Evolutionary conservation across 2,329 filamentous ascomycete genomes (phyloP).

Genomic region (Phymatotrichopsis omnivora): DNA sequence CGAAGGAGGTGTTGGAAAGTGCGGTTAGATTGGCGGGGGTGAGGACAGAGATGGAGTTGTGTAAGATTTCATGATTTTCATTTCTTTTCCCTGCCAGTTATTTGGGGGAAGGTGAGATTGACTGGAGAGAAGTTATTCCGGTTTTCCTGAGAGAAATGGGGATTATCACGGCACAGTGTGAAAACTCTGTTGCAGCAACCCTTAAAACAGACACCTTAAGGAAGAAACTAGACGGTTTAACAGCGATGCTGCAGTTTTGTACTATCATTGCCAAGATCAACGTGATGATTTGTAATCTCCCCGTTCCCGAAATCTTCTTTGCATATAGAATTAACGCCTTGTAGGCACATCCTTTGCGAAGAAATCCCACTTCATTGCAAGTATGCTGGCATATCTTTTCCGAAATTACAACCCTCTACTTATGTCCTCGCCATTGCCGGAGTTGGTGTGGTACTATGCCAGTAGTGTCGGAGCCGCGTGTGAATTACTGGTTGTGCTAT

Average conservation of each 20-base stretch:
- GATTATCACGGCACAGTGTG: slow-evolving; percentile 7
- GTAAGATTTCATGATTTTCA: slow-evolving; percentile 3
- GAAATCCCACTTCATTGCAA: slow-evolving; percentile 17
- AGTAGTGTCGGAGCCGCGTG: slow-evolving; percentile 18
- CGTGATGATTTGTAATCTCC: slow-evolving; percentile 5
- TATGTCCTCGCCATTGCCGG: slow-evolving; percentile 12
- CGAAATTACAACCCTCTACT: slow-evolving; percentile 11
- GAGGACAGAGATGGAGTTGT: slow-evolving; percentile 4
- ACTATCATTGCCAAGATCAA: slow-evolving; percentile 7
- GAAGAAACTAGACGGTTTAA: slow-evolving; percentile 12
- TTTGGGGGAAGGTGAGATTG: not conserved
- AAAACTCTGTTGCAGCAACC: slow-evolving; percentile 1
- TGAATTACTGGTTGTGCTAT: slow-evolving; percentile 18
- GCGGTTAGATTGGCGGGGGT: slow-evolving; percentile 4
- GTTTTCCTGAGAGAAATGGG: slow-evolving; percentile 23
- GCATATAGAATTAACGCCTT: not conserved
- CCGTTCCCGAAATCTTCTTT: not conserved
- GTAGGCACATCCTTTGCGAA: slow-evolving; percentile 10
- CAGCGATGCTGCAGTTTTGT: slow-evolving; percentile 16
- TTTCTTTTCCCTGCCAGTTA: not conserved
- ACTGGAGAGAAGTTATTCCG: slow-evolving; percentile 13
- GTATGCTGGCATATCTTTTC: slow-evolving; percentile 17
- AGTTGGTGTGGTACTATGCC: slow-evolving; percentile 19
- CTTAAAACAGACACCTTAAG: slow-evolving; percentile 3
- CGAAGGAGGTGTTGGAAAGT: slow-evolving; percentile 1